Evolutionary conservation across 2,329 filamentous ascomycete species (phyloP).

Genomic region (Pyrenochaeta sp.): DNA sequence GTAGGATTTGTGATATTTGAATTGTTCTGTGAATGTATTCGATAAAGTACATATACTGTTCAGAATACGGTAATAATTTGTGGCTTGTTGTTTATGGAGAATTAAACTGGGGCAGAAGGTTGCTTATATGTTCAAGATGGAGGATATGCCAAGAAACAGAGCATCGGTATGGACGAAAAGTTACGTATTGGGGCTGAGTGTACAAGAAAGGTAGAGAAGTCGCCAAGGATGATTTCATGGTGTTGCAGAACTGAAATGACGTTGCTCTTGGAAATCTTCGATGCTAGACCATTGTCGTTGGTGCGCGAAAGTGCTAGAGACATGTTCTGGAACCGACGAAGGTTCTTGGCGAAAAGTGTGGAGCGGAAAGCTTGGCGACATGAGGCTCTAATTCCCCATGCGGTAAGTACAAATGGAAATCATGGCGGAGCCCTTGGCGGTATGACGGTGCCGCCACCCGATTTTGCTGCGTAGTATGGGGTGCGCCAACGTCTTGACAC

Average conservation of each 20-base stretch:
- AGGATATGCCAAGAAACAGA: conserved; percentile 12
- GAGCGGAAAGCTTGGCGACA: conserved; percentile 16
- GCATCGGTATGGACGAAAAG: conserved; percentile 3
- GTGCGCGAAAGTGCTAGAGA: neutral
- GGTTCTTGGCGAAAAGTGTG: conserved; percentile 9
- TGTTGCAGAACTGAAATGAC: conserved; percentile 22
- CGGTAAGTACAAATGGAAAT: conserved; percentile 6
- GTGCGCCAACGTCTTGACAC: neutral
- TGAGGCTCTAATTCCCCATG: conserved; percentile 8
- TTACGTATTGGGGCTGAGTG: conserved; percentile 17
- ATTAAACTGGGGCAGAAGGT: neutral
- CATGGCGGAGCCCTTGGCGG: conserved; percentile 23
- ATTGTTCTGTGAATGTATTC: conserved; percentile 23
- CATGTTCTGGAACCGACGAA: conserved; percentile 18
- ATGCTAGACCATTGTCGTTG: neutral
- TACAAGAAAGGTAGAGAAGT: conserved; percentile 13
- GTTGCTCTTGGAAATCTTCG: conserved; percentile 9
- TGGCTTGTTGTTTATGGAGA: neutral
- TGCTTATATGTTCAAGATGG: conserved; percentile 10
- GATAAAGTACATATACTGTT: conserved; percentile 18
- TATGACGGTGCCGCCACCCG: conserved; percentile 20
- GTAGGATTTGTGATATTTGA: conserved; percentile 20
- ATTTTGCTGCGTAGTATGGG: neutral
- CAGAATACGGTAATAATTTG: neutral
- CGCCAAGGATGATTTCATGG: conserved; percentile 13